Evolutionary conservation across 805 yeast species (phyloP).

Genomic region (Ogataea corticis): DNA sequence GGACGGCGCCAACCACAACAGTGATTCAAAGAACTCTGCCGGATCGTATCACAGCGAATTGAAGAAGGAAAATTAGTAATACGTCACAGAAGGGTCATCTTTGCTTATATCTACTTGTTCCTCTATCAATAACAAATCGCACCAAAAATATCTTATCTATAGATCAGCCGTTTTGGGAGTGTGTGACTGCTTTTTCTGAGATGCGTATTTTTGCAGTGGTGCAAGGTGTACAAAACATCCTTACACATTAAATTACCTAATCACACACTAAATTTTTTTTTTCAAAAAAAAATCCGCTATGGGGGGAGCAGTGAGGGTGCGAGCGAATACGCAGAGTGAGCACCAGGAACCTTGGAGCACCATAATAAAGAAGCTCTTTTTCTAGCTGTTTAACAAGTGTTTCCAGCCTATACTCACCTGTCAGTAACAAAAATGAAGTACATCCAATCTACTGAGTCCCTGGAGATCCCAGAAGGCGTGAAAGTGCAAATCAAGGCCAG

Average conservation of each 20-base stretch:
- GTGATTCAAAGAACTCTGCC: not conserved
- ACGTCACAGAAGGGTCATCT: not conserved
- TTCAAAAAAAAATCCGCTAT: constrained; percentile 1
- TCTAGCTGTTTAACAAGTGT: not conserved
- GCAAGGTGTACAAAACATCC: constrained; percentile 2
- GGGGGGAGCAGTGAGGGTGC: not conserved
- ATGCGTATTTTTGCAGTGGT: not conserved
- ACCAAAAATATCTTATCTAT: constrained; percentile 8
- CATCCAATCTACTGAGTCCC: constrained; percentile 59
- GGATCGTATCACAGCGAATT: not conserved
- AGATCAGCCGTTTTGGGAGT: constrained; percentile 10
- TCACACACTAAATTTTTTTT: constrained; percentile 5
- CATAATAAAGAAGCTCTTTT: not conserved
- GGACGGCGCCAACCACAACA: not conserved
- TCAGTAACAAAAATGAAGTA: constrained; percentile 47
- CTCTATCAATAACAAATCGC: not conserved
- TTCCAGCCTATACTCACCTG: not conserved
- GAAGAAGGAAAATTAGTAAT: not conserved
- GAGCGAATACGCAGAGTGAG: not conserved
- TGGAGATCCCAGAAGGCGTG: constrained; percentile 87
- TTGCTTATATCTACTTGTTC: too few relatives aligned
- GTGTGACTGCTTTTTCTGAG: constrained; percentile 19
- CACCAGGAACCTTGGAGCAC: not conserved
- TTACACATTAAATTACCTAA: constrained; percentile 5
- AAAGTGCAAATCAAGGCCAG: constrained; percentile 90